Evolutionary conservation across 1,284 basidiomycete species (phyloP).

Genomic region (Pseudozyma thailandica): DNA sequence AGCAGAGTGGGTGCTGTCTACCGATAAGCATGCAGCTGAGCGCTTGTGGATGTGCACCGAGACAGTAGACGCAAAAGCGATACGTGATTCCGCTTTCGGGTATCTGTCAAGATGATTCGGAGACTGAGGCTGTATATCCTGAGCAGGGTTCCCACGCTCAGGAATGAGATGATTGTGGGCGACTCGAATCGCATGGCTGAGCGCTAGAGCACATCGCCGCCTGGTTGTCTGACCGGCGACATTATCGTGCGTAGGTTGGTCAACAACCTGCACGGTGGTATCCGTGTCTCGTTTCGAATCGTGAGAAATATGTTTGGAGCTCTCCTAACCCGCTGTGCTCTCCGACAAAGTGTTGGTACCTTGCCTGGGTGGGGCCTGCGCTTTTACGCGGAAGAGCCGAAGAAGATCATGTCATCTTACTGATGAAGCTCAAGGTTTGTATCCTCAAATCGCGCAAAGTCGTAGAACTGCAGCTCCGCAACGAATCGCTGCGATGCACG

Average conservation of each 20-base stretch:
- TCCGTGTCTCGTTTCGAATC: slow-evolving; percentile 11
- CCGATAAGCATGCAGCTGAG: slow-evolving; percentile 1
- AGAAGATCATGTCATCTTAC: background rate
- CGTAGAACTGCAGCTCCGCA: too few relatives aligned
- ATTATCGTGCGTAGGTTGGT: background rate
- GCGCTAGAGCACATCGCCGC: too few relatives aligned
- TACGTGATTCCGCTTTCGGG: too few relatives aligned
- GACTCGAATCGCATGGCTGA: too few relatives aligned
- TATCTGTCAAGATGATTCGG: background rate
- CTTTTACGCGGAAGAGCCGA: slow-evolving; percentile 1
- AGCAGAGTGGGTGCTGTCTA: slow-evolving; percentile 1
- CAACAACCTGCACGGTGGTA: slow-evolving; percentile 15
- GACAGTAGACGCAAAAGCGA: background rate
- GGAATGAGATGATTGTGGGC: too few relatives aligned
- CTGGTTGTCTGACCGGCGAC: slow-evolving; percentile 17
- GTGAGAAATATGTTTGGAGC: too few relatives aligned
- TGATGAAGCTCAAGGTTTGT: slow-evolving; percentile 12
- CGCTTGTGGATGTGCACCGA: slow-evolving; percentile 2
- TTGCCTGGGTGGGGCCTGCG: slow-evolving; percentile 4
- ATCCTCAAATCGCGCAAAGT: too few relatives aligned
- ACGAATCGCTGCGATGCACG: too few relatives aligned
- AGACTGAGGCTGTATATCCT: slow-evolving; percentile 2
- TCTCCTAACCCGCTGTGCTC: too few relatives aligned
- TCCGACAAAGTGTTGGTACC: background rate
- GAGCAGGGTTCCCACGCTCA: slow-evolving; percentile 20